Evolutionary conservation across 345 rosid species (phyloP), one percentile per base, ranked within the genome.

Genomic region (Raphanus raphanistrum): DNA sequence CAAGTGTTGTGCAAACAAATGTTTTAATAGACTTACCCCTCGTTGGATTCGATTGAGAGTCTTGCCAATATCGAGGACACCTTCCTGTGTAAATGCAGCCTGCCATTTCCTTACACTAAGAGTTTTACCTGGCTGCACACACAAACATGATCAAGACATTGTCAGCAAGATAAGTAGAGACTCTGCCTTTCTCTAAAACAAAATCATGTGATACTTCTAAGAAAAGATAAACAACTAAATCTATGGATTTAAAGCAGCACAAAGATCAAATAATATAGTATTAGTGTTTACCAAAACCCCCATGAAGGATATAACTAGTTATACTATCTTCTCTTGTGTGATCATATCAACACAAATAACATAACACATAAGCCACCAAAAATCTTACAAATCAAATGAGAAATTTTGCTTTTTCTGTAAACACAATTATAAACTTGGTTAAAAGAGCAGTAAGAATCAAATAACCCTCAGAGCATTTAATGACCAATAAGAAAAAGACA

Each of bases 91-190:
- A 87, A 93, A 90, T 28, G 96, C 96, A 71, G 92, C 89, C 1
- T 87, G 94, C 99, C 99, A 96, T 88, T 91, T 96, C 83, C 97
- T 96, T 9, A 73, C 83, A 83, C 99, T 96, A 38, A 96, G 76
- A 13, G 99, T 96, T 85, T 86, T 96, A 79, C 98, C 98, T 69
- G 97, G 90, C 99, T 96, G 87, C 82, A 54, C 27, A 66, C 72
- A 63, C 66, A 74, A 6, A 68, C 1, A 21, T 33, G 3, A 26
- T 54, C 3, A 50, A 26, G 31, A 76, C 48, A 36, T 1, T 55
- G 57, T 80, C 62, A 80, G 67, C 29, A 38, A 36, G 4, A 10
- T 32, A 68, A 68, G 52, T 25, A 31, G 63, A 61, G 63, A 61
- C 17, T n/a, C 55, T 60, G 5, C 31, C 55, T 31, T 60, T 48